phyloP scores from a whole-genome alignment of 2,329 filamentous ascomycete genomes.

The Berkeleyomyces rouxiae region DNA sequence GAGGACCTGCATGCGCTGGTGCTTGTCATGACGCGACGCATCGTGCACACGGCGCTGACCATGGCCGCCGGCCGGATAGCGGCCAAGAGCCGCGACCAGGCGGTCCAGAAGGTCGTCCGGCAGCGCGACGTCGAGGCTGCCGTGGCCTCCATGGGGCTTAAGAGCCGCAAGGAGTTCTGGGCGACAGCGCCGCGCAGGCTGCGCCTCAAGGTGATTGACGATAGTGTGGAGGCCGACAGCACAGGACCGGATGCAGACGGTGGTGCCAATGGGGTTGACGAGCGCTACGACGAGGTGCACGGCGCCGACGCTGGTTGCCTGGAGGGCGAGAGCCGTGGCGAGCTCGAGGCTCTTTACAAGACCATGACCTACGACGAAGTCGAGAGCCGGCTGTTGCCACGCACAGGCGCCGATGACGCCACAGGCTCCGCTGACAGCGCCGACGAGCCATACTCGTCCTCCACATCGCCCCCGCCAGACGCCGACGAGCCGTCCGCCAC shows the following conservation, averaged over 20 bases:
- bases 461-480: not conserved
- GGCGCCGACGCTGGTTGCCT: not conserved
- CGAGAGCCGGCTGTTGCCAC: slow-evolving; percentile 23
- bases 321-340: not conserved
- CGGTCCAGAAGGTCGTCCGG: slow-evolving; percentile 16
- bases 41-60: slow-evolving; percentile 54
- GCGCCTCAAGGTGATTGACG: slow-evolving; percentile 30
- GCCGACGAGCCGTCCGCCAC: not conserved
- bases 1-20: slow-evolving; percentile 56
- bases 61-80: slow-evolving; percentile 53
- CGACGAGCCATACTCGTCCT: not conserved
- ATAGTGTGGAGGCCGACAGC: slow-evolving; percentile 15
- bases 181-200: slow-evolving; percentile 31
- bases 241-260: slow-evolving; percentile 14
- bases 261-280: slow-evolving; percentile 11
- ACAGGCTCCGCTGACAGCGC: not conserved
- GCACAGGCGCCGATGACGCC: not conserved
- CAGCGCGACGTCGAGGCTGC: slow-evolving; percentile 33
- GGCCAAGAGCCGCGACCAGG: slow-evolving; percentile 24
- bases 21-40: slow-evolving; percentile 48
- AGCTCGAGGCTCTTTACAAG: slow-evolving; percentile 15
- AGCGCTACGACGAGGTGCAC: slow-evolving; percentile 15
- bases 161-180: slow-evolving; percentile 29
- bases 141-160: slow-evolving; percentile 24
- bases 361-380: slow-evolving; percentile 29